A percentile compares a stretch with the other conserved stretches of the same genome.
These are phyloP conservation scores for Raffaelea arxii DNA, from an alignment of 2,329 filamentous ascomycete species.

Conservation along the genomic window DNA sequence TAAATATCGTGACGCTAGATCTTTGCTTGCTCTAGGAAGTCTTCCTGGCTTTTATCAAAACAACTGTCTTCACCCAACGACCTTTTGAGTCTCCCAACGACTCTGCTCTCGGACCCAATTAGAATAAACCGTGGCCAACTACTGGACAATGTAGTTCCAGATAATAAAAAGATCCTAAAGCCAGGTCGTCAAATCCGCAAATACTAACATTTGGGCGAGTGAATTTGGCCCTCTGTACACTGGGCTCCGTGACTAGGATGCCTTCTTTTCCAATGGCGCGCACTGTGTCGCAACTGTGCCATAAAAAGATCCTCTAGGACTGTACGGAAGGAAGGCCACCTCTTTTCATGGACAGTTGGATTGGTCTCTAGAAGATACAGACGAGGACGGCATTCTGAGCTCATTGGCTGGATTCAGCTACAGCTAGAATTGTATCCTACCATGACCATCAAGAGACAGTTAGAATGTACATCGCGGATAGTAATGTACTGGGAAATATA, in stretches of 20 bases:
- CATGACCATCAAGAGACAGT: conserved; percentile 20
- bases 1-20: too few relatives aligned
- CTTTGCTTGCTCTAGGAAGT: too few relatives aligned
- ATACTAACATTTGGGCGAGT: conserved; percentile 22
- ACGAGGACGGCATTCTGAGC: conserved; percentile 22
- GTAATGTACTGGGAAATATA: conserved; percentile 22
- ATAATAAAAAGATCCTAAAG: too few relatives aligned
- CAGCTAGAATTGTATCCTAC: conserved; percentile 18
- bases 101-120: too few relatives aligned
- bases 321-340: conserved; percentile 20
- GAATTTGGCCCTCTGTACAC: conserved; percentile 25
- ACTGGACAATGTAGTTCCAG: too few relatives aligned
- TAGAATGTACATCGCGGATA: conserved; percentile 14
- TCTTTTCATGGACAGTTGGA: conserved; percentile 22
- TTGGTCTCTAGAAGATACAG: conserved; percentile 23
- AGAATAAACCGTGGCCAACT: too few relatives aligned
- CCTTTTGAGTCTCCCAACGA: too few relatives aligned
- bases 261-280: conserved; percentile 23
- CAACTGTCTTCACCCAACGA: too few relatives aligned
- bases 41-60: too few relatives aligned
- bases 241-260: conserved; percentile 21
- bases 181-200: conserved; percentile 24
- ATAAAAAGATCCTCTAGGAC: conserved; percentile 23
- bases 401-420: conserved; percentile 23
- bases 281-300: conserved; percentile 20